These are phyloP conservation scores for Hymenoscyphus occultus DNA, from an alignment of 2,329 filamentous ascomycete genomes.

Conservation along the genomic window DNA sequence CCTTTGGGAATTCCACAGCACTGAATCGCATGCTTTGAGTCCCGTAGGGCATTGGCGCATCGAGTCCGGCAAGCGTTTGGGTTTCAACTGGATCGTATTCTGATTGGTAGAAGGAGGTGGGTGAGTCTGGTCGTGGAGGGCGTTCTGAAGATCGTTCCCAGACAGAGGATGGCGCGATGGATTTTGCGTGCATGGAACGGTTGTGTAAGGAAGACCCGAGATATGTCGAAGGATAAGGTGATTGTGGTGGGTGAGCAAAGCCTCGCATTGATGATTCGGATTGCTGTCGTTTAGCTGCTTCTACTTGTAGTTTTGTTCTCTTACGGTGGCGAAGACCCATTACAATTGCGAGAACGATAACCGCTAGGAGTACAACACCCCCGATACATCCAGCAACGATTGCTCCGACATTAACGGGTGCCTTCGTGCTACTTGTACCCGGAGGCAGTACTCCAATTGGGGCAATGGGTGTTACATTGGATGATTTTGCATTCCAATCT, in stretches of 20 bases:
- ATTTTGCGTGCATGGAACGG: background rate
- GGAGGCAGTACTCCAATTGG: conserved; percentile 8
- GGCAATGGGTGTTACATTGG: conserved; percentile 24
- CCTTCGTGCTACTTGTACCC: background rate
- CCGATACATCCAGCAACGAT: conserved; percentile 11
- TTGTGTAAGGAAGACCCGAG: background rate
- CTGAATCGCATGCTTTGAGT: conserved; percentile 8
- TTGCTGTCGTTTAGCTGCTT: background rate
- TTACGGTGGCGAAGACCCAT: conserved; percentile 6
- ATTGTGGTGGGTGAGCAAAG: background rate
- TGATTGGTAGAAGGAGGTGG: conserved; percentile 10
- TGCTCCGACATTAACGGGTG: conserved; percentile 10
- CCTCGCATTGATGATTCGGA: conserved; percentile 5
- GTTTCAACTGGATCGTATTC: conserved; percentile 11
- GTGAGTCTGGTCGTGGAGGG: conserved; percentile 9
- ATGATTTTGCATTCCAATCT: conserved; percentile 24
- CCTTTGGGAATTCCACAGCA: background rate
- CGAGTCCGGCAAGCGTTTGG: conserved; percentile 2
- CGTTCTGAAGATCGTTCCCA: conserved; percentile 4
- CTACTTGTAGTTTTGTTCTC: conserved; percentile 5
- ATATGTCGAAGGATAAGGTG: background rate
- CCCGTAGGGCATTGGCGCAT: background rate
- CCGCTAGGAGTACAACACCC: conserved; percentile 15
- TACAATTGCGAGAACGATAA: conserved; percentile 18
- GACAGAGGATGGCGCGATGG: conserved; percentile 5